Base-by-base conservation (phyloP, 2,329 filamentous ascomycete species). In the Trichoderma sp. region DNA sequence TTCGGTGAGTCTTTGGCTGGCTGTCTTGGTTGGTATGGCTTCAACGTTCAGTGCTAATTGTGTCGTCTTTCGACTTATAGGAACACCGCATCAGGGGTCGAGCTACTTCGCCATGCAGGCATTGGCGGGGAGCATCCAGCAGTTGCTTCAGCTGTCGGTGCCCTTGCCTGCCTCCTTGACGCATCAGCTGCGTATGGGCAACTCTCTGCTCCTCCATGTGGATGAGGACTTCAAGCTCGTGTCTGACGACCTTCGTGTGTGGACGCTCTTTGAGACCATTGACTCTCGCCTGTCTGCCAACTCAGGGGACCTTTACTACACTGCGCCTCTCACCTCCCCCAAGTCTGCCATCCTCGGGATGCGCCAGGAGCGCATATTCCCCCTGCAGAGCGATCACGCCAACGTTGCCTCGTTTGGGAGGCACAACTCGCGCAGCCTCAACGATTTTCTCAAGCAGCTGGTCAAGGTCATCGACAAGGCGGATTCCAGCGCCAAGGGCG, bases 231-330 rank as follows among this genome's bases (percentile, higher is more conserved):
- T 88, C 70, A 81, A 81, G 55, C 78, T 83, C 3, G 80, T 86
- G 5, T 81, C 85, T 0, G 82, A 82, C 43, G 86, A 88, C 64
- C 77, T 88, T 58, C 82, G 81, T 7, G 78, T 88, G 14, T 88
- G 86, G 85, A 86, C 85, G 0, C 83, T 88, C 47, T 85, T 88
- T 66, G 86, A 88, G 69, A 88, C 85, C 0, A 80, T 85, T 7
- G 86, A 88, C 71, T 87, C 85, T 0, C 80, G 81, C 0, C 76
- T 88, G 5, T 83, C 82, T 0, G 81, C 81, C 0, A 71, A 76
- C 2, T 78, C 76, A 7, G 71, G 75, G 4, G 82, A 83, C 62
- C 78, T 87, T 3, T 84, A 84, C 69, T 87, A 88, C 65, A 83
- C 83, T 7, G 85, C 85, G 0, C 85, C 86, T 0, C 75, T 88